A percentile compares a stretch with the other conserved stretches of the same genome.
Evolutionary conservation across 331 rosid genomes (phyloP).

Genomic region (Ulmus americana): DNA sequence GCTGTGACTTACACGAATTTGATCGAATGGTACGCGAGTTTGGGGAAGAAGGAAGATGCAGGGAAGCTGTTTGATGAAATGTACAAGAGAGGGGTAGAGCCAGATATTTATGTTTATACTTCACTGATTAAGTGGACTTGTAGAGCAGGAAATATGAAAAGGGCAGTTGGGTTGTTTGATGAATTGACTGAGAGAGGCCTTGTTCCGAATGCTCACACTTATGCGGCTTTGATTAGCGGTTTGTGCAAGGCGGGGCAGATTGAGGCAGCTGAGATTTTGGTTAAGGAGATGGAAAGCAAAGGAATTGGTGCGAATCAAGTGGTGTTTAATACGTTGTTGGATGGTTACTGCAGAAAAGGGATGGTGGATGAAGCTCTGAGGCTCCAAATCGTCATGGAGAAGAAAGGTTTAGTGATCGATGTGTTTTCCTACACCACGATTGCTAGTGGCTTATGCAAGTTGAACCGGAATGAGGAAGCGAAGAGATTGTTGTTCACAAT

Average conservation of each 20-base stretch:
- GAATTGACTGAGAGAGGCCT: constrained; percentile 50
- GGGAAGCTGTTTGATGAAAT: constrained; percentile 57
- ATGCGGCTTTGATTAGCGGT: constrained; percentile 60
- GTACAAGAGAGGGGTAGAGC: constrained; percentile 35
- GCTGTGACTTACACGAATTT: constrained; percentile 47
- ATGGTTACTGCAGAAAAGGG: constrained; percentile 69
- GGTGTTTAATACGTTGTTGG: constrained; percentile 55
- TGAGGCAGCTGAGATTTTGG: constrained; percentile 62
- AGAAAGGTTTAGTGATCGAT: constrained; percentile 53
- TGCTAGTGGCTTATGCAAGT: constrained; percentile 54
- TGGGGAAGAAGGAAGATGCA: constrained; percentile 41
- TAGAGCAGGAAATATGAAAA: constrained; percentile 51
- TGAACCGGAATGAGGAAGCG: constrained; percentile 54
- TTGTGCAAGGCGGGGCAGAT: constrained; percentile 65
- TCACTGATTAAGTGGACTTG: constrained; percentile 62
- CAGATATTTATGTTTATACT: constrained; percentile 60
- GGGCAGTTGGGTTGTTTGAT: constrained; percentile 59
- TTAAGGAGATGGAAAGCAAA: constrained; percentile 59
- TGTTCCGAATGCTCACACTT: constrained; percentile 51
- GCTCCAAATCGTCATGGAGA: constrained; percentile 45
- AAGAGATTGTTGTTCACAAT: constrained; percentile 47
- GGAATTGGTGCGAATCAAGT: constrained; percentile 49
- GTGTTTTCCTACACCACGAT: constrained; percentile 48
- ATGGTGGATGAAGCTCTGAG: constrained; percentile 62
- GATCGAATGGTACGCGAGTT: constrained; percentile 51